Base-by-base conservation (phyloP, 106 monocot genomes). In the Apostasia ramifera region DNA sequence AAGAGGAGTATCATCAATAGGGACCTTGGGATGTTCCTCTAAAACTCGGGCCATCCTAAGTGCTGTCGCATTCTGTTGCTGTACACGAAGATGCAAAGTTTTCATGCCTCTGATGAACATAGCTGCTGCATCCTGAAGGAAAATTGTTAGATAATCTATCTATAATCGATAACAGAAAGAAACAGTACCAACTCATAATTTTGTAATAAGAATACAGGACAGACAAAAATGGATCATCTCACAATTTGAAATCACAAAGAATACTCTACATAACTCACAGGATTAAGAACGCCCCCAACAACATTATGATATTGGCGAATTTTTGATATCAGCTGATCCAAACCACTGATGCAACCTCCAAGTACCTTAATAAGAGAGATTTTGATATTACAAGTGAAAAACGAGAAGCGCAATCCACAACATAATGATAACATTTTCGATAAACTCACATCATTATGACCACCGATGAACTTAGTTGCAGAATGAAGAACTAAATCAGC, bases 11-110 rank as follows among this genome's bases (percentile, higher is more conserved):
- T 13, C 13, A 8, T n/a, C 1, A 11, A 6, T 46, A 77, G 42
- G 41, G 70, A 98, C 92, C 92, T 98, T 98, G 51, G 92, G 97
- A 92, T 98, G 92, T 46, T 84, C 85, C 92, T 98, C 97, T 81
- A 98, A 98, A 92, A 92, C 67, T 47, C 87, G 92, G 76, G 92
- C 92, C 92, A 98, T 98, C 90, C 89, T 77, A 67, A 92, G 71
- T 75, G 97, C 97, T 60, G 92, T 87, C 37, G 54, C 80, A 87
- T 98, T 98, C 74, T 92, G 92, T 61, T 89, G 74, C 77, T 85
- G 82, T 75, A 98, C 87, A 82, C 97, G 97, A 73, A 98, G 89
- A 68, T 98, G 82, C 77, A 98, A 71, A 7, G 97, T 98, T 85
- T 98, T 98, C 97, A 98, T 87, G 57, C 97, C 92, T 73, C 92